Conservation (phyloP, 148 eudicot genomes). For the Amaranthus palmeri region DNA sequence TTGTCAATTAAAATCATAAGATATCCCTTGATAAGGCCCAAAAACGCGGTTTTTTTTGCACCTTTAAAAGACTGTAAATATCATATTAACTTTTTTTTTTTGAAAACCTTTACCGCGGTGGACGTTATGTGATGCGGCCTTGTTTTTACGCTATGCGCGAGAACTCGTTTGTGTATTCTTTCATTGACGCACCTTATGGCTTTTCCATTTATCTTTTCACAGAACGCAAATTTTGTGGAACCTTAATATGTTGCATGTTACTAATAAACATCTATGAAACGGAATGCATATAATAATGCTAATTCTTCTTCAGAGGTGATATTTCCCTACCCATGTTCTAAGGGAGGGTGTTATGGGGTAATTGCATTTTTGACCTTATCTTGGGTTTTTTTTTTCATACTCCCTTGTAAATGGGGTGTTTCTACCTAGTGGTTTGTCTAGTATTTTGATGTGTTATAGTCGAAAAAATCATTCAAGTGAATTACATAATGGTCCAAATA, state of each 20-base stretch:
- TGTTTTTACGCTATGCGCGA: too few relatives aligned
- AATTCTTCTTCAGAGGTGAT: neutral
- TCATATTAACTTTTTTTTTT: too few relatives aligned
- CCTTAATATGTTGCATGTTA: neutral
- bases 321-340: neutral
- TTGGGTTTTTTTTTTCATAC: neutral
- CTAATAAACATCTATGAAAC: neutral
- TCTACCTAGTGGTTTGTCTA: neutral
- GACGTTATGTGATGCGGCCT: too few relatives aligned
- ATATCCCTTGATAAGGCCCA: too few relatives aligned
- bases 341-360: neutral
- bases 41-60: too few relatives aligned
- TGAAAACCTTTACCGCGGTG: too few relatives aligned
- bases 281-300: neutral
- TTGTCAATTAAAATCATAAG: too few relatives aligned
- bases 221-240: neutral
- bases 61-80: too few relatives aligned
- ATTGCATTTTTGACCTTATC: too few relatives aligned
- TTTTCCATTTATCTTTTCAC: slow-evolving; percentile 3
- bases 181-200: neutral
- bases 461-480: neutral
- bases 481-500: neutral
- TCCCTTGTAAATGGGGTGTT: neutral
- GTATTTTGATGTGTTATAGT: neutral
- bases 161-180: neutral